Percentiles rank a stretch among this genome's conserved stretches.
Evolutionary conservation across 2,329 filamentous ascomycete species (phyloP).

Genomic region (Exophiala aquamarina): DNA sequence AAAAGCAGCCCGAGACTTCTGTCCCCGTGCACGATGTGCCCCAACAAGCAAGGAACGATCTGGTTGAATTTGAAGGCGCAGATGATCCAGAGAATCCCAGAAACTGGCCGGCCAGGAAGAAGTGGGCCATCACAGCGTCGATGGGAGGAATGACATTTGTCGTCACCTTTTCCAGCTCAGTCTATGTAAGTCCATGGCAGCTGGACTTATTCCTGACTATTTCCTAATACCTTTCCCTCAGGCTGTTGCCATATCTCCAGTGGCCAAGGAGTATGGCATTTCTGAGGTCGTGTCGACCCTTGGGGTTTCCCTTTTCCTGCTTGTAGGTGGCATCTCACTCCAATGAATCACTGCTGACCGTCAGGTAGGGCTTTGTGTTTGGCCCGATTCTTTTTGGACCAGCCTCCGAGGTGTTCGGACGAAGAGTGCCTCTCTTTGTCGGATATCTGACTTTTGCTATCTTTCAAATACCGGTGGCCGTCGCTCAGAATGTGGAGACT

Average conservation of each 20-base stretch:
- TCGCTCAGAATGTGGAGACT: constrained; percentile 54
- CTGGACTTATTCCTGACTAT: background rate
- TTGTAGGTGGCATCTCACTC: constrained; percentile 30
- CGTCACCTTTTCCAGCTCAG: constrained; percentile 7
- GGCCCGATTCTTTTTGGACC: constrained; percentile 45
- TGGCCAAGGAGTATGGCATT: constrained; percentile 42
- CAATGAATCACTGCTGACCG: too few species aligned
- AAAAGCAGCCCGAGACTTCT: too few species aligned
- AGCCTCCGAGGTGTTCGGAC: constrained; percentile 51
- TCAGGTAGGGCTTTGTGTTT: constrained; percentile 40
- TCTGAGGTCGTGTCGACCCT: constrained; percentile 51
- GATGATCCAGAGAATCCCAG: constrained; percentile 31
- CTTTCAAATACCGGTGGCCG: constrained; percentile 57
- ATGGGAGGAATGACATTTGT: too few species aligned
- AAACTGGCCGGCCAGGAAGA: constrained; percentile 28
- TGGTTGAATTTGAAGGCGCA: constrained; percentile 29
- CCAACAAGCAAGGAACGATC: too few species aligned
- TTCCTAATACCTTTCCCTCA: constrained; percentile 26
- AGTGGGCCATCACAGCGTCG: too few species aligned
- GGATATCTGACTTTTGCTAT: constrained; percentile 52
- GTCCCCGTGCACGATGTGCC: too few species aligned
- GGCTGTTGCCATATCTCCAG: constrained; percentile 32
- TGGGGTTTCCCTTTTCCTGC: constrained; percentile 51
- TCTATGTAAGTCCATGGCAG: constrained; percentile 34
- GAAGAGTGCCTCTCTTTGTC: constrained; percentile 49